phyloP scores from a whole-genome alignment of 257 asterid species.

The Solanum etuberosum region DNA sequence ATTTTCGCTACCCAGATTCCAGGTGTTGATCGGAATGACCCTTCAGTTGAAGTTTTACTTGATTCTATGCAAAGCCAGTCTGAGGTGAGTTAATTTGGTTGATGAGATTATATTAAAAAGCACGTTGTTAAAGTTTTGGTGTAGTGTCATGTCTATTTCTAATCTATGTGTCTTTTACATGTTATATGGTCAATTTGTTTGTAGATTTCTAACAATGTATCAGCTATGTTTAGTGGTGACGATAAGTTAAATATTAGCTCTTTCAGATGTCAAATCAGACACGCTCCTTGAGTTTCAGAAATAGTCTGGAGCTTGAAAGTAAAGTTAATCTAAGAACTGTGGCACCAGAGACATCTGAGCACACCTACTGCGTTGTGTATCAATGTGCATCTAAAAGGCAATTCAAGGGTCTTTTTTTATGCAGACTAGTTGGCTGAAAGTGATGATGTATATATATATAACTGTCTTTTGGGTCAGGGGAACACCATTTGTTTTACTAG shows the following conservation, averaged over 20 bases:
- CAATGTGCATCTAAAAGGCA: not conserved
- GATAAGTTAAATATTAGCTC: not conserved
- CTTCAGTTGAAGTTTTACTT: not conserved
- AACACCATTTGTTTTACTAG: not conserved
- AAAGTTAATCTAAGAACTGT: not conserved
- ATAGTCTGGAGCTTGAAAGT: not conserved
- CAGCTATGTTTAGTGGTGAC: not conserved
- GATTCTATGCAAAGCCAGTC: slow-evolving; percentile 1
- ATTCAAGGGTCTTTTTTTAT: not conserved
- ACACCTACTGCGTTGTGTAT: not conserved
- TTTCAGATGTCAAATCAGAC: not conserved
- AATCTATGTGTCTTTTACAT: not conserved
- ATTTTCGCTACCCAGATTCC: not conserved
- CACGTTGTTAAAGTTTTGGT: not conserved
- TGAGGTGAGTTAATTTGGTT: not conserved
- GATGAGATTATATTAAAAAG: not conserved
- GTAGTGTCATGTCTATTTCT: not conserved
- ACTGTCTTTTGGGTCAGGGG: not conserved
- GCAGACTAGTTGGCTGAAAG: not conserved
- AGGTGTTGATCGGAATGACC: slow-evolving; percentile 1
- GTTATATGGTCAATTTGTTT: not conserved
- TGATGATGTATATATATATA: not conserved
- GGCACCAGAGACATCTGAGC: not conserved
- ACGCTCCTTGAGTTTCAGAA: not conserved
- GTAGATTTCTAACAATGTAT: not conserved